Base-by-base conservation (phyloP, 176 grass and related monocot species). In the Ampelocalamus luodianensis region DNA sequence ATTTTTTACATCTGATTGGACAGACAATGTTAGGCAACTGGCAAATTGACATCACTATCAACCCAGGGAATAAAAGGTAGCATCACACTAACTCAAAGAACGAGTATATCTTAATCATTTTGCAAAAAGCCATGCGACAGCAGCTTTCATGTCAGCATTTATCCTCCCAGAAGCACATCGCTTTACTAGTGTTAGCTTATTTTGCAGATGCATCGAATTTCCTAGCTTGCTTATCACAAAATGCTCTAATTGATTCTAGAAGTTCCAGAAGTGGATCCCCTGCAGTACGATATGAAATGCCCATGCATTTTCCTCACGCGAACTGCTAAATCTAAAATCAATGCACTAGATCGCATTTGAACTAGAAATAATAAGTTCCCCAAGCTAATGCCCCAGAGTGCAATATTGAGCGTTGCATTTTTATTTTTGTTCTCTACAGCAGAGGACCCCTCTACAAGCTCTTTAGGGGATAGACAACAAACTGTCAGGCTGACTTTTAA, bases 21-120 rank as follows among this genome's bases (percentile, higher is more conserved):
- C 40, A 80, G 61, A 76, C 26, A 63, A 49, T 54, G 85, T 87
- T 87, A 91, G 76, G 76, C 85, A 48, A 80, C 24, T 80, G 9
- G 77, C 7, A 80, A 76, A 80, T 78, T 60, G 53, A 69, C 23
- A 76, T 87, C 80, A 84, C 68, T 84, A 80, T 55, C 80, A 84
- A 46, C n/a, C n/a, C 8, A 45, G 39, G 50, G 76, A 84, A 84
- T 75, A 87, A 76, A 78, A 69, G 44, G 70, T 64, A 59, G 15
- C 61, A 84, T 74, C 75, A 63, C 50, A 83, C 69, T 34, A 83
- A 87, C 85, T 79, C 76, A 84, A 68, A 69, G 22, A 24, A 72
- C 11, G 48, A 34, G 12, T 78, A 77, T 72, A 65, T 74, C 55
- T 83, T 53, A 74, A 87, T 80, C 60, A 84, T 74, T 67, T 67